A percentile compares a stretch with the other conserved stretches of the same genome.
Evolutionary conservation across 225 moss, liverwort and hornwort species (phyloP).

Genomic region (Takakia lepidozioides): DNA sequence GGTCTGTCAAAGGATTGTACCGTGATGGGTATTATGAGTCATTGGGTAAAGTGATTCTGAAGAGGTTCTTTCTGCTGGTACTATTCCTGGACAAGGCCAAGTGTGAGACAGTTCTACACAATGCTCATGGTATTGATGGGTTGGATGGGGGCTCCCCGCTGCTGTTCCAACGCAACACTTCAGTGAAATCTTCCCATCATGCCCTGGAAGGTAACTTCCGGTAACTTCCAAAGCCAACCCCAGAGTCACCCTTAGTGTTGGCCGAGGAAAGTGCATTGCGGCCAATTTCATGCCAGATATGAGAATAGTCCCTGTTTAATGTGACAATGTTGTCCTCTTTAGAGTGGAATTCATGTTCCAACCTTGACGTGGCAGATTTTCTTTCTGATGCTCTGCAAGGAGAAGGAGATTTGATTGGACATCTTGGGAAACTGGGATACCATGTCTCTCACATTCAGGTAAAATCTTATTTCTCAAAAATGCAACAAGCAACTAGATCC

Average conservation of each 20-base stretch:
- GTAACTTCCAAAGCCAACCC: too few species aligned
- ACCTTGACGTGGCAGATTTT: conserved; percentile 38
- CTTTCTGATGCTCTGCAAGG: conserved; percentile 67
- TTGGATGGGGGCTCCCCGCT: conserved; percentile 73
- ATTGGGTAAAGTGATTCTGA: conserved; percentile 57
- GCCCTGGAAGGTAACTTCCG: conserved; percentile 73
- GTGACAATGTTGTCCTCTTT: too few species aligned
- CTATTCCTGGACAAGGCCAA: conserved; percentile 74
- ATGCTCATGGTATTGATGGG: conserved; percentile 60
- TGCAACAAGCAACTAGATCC: too few species aligned
- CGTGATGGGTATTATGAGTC: conserved; percentile 71
- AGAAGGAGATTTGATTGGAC: conserved; percentile 71
- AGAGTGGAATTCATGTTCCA: too few species aligned
- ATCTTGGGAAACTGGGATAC: conserved; percentile 67
- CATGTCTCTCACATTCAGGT: conserved; percentile 74
- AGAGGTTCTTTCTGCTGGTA: conserved; percentile 70
- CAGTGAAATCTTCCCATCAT: conserved; percentile 70
- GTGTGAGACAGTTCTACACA: conserved; percentile 41
- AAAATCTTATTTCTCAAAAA: conserved; percentile 9
- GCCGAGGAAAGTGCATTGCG: too few species aligned
- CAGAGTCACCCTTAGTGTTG: neutral
- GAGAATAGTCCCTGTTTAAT: too few species aligned
- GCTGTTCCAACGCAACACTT: conserved; percentile 42
- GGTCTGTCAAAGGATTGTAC: conserved; percentile 65
- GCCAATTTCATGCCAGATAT: too few species aligned